Conservation (phyloP, 345 rosid species). For the Eucalyptus rudis region DNA sequence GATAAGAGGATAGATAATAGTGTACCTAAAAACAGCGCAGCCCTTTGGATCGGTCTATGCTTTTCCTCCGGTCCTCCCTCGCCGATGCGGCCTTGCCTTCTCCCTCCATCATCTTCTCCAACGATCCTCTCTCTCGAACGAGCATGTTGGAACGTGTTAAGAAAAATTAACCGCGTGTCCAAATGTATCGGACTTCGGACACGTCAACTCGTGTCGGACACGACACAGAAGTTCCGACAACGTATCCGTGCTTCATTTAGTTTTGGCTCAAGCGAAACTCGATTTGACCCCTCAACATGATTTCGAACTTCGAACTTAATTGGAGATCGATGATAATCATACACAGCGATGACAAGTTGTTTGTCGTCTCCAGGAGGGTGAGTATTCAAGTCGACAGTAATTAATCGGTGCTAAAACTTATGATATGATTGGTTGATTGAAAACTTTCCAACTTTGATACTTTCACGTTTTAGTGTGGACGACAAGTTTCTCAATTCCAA, state of each 20-base stretch:
- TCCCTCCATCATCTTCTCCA: no score
- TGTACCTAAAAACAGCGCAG: neutral
- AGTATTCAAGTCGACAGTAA: neutral
- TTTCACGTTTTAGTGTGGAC: neutral
- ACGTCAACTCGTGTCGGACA: no score
- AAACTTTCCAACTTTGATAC: neutral
- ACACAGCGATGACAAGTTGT: neutral
- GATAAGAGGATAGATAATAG: neutral
- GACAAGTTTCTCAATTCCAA: neutral
- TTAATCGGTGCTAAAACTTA: neutral
- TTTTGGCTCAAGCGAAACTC: neutral
- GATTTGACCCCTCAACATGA: neutral
- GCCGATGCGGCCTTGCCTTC: rapidly evolving
- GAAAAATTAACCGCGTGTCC: rapidly evolving
- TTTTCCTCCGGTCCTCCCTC: no score
- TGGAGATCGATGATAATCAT: neutral
- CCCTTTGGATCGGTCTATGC: no score
- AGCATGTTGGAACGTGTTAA: no score
- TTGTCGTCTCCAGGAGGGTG: neutral
- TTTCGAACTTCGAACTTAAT: neutral
- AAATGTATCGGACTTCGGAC: no score
- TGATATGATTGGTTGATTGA: neutral
- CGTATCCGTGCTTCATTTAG: no score
- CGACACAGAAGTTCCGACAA: rapidly evolving
- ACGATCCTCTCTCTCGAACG: no score